These are phyloP conservation scores for Adansonia gregorii DNA, from an alignment of 441 rosid species.

Conservation along the genomic window DNA sequence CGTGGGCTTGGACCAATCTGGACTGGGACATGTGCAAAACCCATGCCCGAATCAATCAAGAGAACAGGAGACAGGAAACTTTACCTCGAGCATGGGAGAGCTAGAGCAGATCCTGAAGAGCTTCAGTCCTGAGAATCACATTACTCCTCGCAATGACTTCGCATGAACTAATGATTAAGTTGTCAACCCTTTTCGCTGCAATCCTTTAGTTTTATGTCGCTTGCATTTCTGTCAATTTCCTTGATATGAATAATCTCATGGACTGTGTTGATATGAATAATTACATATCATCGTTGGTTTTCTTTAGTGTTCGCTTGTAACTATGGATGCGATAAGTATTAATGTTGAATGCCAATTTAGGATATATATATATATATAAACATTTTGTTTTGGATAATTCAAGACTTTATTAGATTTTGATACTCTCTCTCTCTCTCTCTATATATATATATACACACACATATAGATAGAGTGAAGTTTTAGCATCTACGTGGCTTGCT, in stretches of 20 bases:
- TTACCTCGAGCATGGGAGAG: not conserved
- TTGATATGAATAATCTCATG: not conserved
- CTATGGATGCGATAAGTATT: not conserved
- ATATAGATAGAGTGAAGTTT: too few relatives aligned
- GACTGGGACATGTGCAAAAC: not conserved
- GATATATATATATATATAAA: not conserved
- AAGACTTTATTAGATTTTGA: too few relatives aligned
- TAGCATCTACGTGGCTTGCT: not conserved
- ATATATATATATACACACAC: too few relatives aligned
- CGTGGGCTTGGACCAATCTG: slow-evolving; percentile 13
- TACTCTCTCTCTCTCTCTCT: too few relatives aligned
- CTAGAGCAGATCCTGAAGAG: slow-evolving; percentile 27
- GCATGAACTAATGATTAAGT: not conserved
- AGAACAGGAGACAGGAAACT: not conserved
- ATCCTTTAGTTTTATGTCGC: not conserved
- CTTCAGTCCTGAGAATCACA: not conserved
- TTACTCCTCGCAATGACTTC: not conserved
- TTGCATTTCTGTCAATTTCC: not conserved
- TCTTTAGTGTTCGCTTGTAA: not conserved
- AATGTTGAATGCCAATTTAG: not conserved
- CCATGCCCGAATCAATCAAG: not conserved
- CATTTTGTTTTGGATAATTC: too few relatives aligned
- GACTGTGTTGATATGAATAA: not conserved
- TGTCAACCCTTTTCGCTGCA: slow-evolving; percentile 2
- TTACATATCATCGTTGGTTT: not conserved